These are phyloP conservation scores for Diaporthe sp. DNA, from an alignment of 2,329 filamentous ascomycete genomes.

Conservation along the genomic window DNA sequence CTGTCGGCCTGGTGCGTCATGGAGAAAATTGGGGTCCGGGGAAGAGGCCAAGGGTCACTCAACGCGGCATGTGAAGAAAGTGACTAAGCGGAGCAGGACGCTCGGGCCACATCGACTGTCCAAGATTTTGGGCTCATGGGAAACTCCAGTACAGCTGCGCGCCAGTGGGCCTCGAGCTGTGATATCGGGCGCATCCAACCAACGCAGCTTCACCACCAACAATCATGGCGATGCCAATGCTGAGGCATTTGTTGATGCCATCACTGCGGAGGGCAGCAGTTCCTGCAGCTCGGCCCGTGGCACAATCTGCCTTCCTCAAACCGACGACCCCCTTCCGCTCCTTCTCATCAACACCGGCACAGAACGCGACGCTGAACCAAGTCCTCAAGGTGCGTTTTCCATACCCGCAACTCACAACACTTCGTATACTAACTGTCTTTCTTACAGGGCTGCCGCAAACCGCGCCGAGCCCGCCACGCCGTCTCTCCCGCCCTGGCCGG, in stretches of 20 bases:
- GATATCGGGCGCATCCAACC: constrained; percentile 3
- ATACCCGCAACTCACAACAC: background rate
- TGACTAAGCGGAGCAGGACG: constrained; percentile 29
- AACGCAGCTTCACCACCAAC: constrained; percentile 1
- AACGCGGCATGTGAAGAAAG: constrained; percentile 36
- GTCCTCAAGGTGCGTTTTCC: constrained; percentile 66
- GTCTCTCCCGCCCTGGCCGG: constrained; percentile 86
- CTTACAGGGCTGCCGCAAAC: constrained; percentile 77
- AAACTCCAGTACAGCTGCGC: background rate
- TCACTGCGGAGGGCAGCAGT: constrained; percentile 43
- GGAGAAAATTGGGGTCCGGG: constrained; percentile 35
- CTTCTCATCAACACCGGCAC: constrained; percentile 58
- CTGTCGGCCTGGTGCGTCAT: constrained; percentile 31
- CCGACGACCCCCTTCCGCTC: constrained; percentile 46
- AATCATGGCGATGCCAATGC: constrained; percentile 51
- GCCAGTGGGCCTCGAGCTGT: constrained; percentile 2
- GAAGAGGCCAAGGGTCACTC: constrained; percentile 25
- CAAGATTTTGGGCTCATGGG: constrained; percentile 32
- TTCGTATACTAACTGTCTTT: constrained; percentile 29
- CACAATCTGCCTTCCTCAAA: constrained; percentile 42
- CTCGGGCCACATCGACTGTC: constrained; percentile 26
- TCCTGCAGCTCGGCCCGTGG: constrained; percentile 38
- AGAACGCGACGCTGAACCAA: constrained; percentile 78
- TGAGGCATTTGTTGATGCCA: constrained; percentile 50
- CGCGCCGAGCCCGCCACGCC: constrained; percentile 85